Conservation (phyloP, 1,284 basidiomycete species). For the Leccinum variabile region DNA sequence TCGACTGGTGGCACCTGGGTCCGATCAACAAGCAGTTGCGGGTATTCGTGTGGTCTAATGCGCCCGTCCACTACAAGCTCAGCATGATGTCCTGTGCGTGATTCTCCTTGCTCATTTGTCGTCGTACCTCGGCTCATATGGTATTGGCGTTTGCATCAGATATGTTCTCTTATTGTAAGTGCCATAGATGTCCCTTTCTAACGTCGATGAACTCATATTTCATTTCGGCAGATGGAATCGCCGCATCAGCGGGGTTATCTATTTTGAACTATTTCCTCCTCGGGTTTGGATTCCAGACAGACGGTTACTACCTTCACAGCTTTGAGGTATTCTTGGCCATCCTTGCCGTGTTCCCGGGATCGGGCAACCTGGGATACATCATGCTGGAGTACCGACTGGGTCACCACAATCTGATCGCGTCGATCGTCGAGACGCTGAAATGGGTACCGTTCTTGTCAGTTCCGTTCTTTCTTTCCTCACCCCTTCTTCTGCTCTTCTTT, state of each 20-base stretch:
- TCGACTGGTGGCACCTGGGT: constrained; percentile 68
- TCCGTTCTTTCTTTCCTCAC: neutral
- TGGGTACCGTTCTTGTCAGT: constrained; percentile 74
- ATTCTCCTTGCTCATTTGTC: constrained; percentile 3
- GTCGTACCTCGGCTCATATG: constrained; percentile 6
- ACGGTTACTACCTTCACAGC: constrained; percentile 68
- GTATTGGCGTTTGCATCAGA: constrained; percentile 41
- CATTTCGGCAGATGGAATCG: constrained; percentile 62
- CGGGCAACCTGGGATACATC: constrained; percentile 71
- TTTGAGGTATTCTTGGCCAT: constrained; percentile 77
- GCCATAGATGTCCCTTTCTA: constrained; percentile 11
- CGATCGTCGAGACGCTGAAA: constrained; percentile 45
- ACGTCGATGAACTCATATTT: neutral
- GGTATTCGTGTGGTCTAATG: constrained; percentile 71
- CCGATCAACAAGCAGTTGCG: constrained; percentile 76
- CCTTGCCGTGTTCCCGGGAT: constrained; percentile 70
- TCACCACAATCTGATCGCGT: constrained; percentile 47
- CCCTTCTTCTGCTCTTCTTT: neutral
- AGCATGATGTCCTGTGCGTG: constrained; percentile 74
- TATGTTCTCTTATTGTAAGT: constrained; percentile 80
- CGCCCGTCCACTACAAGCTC: constrained; percentile 82
- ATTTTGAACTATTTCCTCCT: constrained; percentile 73
- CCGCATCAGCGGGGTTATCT: constrained; percentile 62
- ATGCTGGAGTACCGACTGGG: constrained; percentile 78
- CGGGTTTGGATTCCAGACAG: constrained; percentile 60